Evolutionary conservation across 352 stramenopile genomes (phyloP).

Genomic region (Pythium pyrilobum): DNA sequence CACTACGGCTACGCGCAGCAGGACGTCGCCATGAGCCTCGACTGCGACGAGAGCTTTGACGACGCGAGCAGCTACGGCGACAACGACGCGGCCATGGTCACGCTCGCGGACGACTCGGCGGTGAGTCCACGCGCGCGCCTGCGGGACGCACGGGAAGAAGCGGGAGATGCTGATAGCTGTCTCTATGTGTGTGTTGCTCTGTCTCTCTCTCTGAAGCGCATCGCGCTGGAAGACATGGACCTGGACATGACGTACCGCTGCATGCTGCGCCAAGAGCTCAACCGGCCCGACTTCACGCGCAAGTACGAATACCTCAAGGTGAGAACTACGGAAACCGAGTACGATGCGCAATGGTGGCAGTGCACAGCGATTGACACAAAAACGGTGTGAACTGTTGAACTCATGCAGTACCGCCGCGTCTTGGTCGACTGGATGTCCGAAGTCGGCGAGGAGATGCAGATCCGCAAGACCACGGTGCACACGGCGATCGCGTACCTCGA

Average conservation of each 20-base stretch:
- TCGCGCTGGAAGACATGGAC: constrained; percentile 73
- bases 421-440: constrained; percentile 85
- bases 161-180: too few species aligned
- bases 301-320: constrained; percentile 80
- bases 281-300: constrained; percentile 59
- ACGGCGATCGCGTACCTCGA: constrained; percentile 80
- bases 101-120: constrained; percentile 23
- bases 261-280: constrained; percentile 73
- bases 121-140: too few species aligned
- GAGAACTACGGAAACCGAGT: too few species aligned
- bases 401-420: constrained; percentile 59
- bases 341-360: background rate
- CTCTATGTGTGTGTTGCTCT: background rate
- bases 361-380: background rate
- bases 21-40: constrained; percentile 33
- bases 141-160: too few species aligned
- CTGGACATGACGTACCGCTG: constrained; percentile 60
- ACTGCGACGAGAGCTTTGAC: constrained; percentile 80
- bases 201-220: too few species aligned
- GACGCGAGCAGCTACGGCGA: constrained; percentile 42
- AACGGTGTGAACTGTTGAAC: background rate
- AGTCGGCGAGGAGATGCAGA: constrained; percentile 78
- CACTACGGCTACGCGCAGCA: constrained; percentile 19
- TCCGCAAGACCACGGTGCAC: constrained; percentile 79
- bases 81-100: constrained; percentile 25